A percentile compares a stretch with the other conserved stretches of the same genome.
Conservation (phyloP, 306 rosid genomes). For the Neltuma alba region DNA sequence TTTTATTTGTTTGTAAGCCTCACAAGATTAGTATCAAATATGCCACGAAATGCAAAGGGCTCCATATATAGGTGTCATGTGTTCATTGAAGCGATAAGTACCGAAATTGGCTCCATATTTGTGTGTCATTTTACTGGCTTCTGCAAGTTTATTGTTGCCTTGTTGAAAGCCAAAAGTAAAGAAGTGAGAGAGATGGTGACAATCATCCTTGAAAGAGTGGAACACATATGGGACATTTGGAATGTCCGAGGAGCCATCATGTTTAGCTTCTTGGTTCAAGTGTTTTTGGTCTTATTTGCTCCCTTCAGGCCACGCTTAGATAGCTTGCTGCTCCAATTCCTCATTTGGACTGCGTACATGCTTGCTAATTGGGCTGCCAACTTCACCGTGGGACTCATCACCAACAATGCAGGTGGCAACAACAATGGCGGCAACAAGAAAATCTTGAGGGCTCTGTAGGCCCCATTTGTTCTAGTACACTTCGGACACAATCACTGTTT, state of each 20-base stretch:
- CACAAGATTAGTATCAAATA: too few species aligned
- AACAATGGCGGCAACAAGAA: not conserved
- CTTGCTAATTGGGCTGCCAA: conserved; percentile 19
- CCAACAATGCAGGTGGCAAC: fast-evolving
- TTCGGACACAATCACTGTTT: conserved; percentile 43
- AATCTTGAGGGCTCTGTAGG: conserved; percentile 20
- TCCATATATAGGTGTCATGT: too few species aligned
- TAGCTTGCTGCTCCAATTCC: too few species aligned
- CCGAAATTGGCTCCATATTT: too few species aligned
- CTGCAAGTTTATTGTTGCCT: too few species aligned
- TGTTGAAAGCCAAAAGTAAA: not conserved
- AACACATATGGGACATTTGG: not conserved
- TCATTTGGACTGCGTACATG: conserved; percentile 1
- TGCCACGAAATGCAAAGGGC: too few species aligned
- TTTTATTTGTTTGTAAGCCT: too few species aligned
- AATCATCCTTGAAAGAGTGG: not conserved
- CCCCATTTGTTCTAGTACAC: conserved; percentile 34
- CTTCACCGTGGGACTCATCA: conserved; percentile 12
- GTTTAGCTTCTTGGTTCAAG: not conserved
- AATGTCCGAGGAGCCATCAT: not conserved
- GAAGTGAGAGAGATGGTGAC: not conserved
- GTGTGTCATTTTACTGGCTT: too few species aligned
- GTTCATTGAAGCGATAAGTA: too few species aligned
- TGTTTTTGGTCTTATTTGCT: not conserved
- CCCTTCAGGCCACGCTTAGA: not conserved